These are phyloP conservation scores for Marvania coccoides DNA, from an alignment of 139 green algal species.

Conservation along the genomic window DNA sequence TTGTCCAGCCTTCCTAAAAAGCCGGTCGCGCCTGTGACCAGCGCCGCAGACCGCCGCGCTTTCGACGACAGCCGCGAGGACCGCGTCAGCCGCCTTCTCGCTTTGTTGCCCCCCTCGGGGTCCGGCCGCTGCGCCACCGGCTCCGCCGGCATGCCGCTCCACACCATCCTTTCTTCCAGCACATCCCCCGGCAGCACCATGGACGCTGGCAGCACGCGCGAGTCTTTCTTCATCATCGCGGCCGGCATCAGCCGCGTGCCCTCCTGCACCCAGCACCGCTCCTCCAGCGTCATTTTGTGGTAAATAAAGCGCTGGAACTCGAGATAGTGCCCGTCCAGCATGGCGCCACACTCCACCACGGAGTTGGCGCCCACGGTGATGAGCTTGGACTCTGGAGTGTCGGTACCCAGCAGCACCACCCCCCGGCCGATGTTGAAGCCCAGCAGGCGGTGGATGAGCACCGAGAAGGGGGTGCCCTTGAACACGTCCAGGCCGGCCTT, in stretches of 20 bases:
- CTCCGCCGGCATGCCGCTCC: conserved; percentile 3
- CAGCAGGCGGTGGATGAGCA: not conserved
- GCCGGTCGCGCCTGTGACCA: no score
- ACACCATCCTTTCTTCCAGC: not conserved
- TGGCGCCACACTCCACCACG: not conserved
- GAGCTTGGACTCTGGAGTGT: not conserved
- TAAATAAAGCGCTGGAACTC: not conserved
- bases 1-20: no score
- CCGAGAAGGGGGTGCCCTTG: conserved; percentile 1
- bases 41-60: no score
- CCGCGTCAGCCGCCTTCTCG: no score
- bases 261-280: not conserved
- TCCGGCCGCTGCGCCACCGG: no score
- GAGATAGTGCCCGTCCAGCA: not conserved
- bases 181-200: not conserved
- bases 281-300: not conserved
- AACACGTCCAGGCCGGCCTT: not conserved
- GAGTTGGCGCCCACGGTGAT: not conserved
- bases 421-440: not conserved
- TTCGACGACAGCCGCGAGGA: no score
- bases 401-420: not conserved
- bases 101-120: no score
- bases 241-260: not conserved
- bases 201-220: conserved; percentile 1
- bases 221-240: not conserved